A percentile compares a stretch with the other conserved stretches of the same genome.
Conservation (phyloP, 1,284 basidiomycete species). For the Malassezia dermatis region DNA sequence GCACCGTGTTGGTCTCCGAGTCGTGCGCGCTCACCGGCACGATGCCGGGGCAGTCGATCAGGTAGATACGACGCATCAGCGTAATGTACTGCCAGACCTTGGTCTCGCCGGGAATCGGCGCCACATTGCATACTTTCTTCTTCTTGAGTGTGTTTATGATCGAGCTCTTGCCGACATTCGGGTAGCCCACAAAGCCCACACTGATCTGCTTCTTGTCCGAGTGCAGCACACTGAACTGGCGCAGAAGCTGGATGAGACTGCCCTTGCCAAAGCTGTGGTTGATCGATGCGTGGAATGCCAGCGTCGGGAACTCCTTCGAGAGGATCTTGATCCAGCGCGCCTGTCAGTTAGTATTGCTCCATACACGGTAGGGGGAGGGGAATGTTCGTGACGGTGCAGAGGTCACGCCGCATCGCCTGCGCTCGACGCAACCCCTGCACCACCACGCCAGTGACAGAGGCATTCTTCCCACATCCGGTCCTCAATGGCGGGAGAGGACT, state of each 20-base stretch:
- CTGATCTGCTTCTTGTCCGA: slow-evolving; percentile 99
- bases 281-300: slow-evolving; percentile 96
- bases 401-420: not conserved
- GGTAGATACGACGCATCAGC: slow-evolving; percentile 86
- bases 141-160: slow-evolving; percentile 99
- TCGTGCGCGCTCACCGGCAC: slow-evolving; percentile 86
- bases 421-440: not conserved
- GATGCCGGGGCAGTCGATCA: slow-evolving; percentile 98
- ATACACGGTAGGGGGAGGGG: slow-evolving; percentile 13
- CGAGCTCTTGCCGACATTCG: slow-evolving; percentile 92
- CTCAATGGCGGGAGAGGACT: slow-evolving; percentile 48
- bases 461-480: slow-evolving; percentile 24
- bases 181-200: slow-evolving; percentile 94
- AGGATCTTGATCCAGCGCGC: slow-evolving; percentile 94
- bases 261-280: slow-evolving; percentile 99
- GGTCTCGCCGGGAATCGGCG: slow-evolving; percentile 94
- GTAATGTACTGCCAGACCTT: slow-evolving; percentile 99
- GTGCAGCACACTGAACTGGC: slow-evolving; percentile 92
- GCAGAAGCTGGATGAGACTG: slow-evolving; percentile 86
- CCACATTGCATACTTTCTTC: slow-evolving; percentile 92
- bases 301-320: slow-evolving; percentile 83
- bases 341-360: slow-evolving; percentile 51
- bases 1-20: slow-evolving; percentile 79
- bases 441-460: slow-evolving; percentile 6
- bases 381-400: not conserved